Base-by-base conservation (phyloP, 2,329 filamentous ascomycete genomes). In the Alternaria triticina region DNA sequence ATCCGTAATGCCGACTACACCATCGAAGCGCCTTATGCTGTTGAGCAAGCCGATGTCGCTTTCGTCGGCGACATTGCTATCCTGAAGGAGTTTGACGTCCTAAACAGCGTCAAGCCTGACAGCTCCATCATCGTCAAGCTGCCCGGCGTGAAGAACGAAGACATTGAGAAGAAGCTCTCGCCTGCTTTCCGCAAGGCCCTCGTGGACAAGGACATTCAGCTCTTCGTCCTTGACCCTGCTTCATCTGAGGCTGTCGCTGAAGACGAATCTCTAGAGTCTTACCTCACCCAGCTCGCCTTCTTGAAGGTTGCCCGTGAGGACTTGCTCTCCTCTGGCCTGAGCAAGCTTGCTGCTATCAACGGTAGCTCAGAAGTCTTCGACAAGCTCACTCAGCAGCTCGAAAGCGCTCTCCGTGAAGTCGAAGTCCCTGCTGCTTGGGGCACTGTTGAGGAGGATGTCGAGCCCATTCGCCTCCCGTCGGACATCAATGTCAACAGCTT, bases 131-230 rank as follows among this genome's bases (percentile, higher is more conserved):
- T 97, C 59, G 75, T 97, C 45, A 92, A 90, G 74, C 86, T 96
- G 23, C 86, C 92, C 27, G 90, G 89, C 70, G 88, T 93, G 79
- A 97, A 97, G 82, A 88, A 93, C 55, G 95, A 96, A 47, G 94
- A 97, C 36, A 79, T 94, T 7, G 95, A 98, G 83, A 97, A 96
- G 87, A 90, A 92, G 72, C 84, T 99, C 6, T 88, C 93, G 2
- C 84, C 86, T 40, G 79, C 84, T 50, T 87, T 96, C 68, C 90
- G 91, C 76, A 93, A 91, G 80, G 84, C 86, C 13, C 82, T 97
- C 54, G 88, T 89, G 57, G 85, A 89, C 74, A 93, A 92, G 80
- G 86, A 86, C 33, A 83, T 94, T 33, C 83, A 90, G 66, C 85
- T 99, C 36, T 91, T 90, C 71, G 82, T 96, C 33, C 80, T 98